Evolutionary conservation across 2,329 filamentous ascomycete genomes (phyloP).

Genomic region (Pestalotiopsis sp.): DNA sequence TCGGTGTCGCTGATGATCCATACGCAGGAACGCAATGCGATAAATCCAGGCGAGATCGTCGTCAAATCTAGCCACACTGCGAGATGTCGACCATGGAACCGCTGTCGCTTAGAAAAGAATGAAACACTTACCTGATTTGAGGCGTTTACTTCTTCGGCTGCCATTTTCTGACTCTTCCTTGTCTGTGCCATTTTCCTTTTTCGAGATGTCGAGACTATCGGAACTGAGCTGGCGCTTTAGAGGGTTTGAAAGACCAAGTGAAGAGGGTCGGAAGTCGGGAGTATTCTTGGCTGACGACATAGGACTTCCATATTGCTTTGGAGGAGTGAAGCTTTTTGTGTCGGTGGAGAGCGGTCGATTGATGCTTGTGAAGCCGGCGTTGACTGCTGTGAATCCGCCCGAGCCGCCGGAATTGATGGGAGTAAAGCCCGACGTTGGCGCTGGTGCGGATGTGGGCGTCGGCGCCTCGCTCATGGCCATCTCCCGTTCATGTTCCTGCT

Average conservation of each 20-base stretch:
- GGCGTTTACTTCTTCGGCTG: conserved; percentile 85
- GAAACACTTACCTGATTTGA: conserved; percentile 75
- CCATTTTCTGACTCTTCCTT: conserved; percentile 65
- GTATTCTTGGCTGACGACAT: conserved; percentile 65
- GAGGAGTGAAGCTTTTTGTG: conserved; percentile 63
- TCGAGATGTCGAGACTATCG: conserved; percentile 51
- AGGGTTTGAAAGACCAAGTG: conserved; percentile 56
- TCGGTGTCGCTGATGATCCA: not conserved
- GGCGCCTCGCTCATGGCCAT: conserved; percentile 50
- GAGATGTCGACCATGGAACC: not conserved
- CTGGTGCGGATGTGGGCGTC: conserved; percentile 19
- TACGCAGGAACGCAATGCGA: not conserved
- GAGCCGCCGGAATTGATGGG: conserved; percentile 60
- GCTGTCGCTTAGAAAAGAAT: not conserved
- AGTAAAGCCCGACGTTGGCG: conserved; percentile 58
- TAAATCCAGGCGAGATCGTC: no score
- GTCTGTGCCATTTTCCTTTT: conserved; percentile 49
- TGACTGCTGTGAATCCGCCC: conserved; percentile 74
- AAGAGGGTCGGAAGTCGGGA: conserved; percentile 63
- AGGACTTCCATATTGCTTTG: conserved; percentile 64
- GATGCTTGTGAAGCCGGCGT: conserved; percentile 68
- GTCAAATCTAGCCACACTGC: not conserved
- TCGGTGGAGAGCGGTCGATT: conserved; percentile 53
- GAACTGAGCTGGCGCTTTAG: conserved; percentile 79
- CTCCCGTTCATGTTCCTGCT: conserved; percentile 50